phyloP scores from a whole-genome alignment of 352 stramenopile species.

The Phytophthora ramorum region DNA sequence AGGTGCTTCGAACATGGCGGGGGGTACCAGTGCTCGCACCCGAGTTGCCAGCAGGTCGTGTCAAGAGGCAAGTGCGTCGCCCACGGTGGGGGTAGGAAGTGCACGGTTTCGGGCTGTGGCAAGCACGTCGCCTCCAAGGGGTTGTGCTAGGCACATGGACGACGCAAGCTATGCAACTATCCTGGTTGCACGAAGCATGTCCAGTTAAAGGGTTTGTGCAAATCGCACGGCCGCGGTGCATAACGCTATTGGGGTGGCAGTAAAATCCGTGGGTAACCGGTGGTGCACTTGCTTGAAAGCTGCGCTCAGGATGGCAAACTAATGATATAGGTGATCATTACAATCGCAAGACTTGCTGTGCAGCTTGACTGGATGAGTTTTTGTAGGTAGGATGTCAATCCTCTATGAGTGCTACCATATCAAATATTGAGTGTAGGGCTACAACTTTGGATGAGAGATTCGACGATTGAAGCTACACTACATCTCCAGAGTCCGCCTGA shows the following conservation, averaged over 20 bases:
- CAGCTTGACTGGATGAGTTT: no score
- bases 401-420: no score
- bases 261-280: no score
- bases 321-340: no score
- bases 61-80: neutral
- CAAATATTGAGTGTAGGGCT: no score
- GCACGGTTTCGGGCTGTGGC: neutral
- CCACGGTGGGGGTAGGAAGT: neutral
- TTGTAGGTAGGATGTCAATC: no score
- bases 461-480: no score
- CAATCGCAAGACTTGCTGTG: no score
- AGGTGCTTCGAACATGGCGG: neutral
- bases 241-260: neutral
- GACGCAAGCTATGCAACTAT: neutral
- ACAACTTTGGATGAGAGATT: no score
- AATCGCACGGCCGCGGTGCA: neutral
- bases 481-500: no score
- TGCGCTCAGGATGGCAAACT: no score
- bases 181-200: neutral
- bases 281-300: no score
- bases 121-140: neutral
- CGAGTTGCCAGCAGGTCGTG: neutral
- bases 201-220: neutral
- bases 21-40: neutral
- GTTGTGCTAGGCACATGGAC: neutral